These are phyloP conservation scores for Tetrapisispora namnaoensis DNA, from an alignment of 805 yeast species.

Conservation along the genomic window DNA sequence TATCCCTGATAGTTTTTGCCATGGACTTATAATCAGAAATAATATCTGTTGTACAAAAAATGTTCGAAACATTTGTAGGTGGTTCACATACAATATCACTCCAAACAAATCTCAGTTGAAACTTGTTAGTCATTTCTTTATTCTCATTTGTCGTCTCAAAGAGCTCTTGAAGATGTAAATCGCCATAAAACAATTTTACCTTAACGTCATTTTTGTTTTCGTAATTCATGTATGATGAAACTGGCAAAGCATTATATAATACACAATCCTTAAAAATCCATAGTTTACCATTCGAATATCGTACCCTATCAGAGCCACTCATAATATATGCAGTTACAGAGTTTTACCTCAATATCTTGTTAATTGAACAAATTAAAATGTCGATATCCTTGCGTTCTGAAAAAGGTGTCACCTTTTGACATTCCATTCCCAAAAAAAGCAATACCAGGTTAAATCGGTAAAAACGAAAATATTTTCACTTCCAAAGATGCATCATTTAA, in stretches of 20 bases:
- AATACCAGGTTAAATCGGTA: too few relatives aligned
- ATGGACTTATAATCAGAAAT: constrained; percentile 13
- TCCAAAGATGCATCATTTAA: too few relatives aligned
- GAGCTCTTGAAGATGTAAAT: constrained; percentile 13
- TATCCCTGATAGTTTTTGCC: constrained; percentile 8
- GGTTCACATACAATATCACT: background rate
- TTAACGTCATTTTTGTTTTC: constrained; percentile 6
- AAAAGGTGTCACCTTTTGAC: too few relatives aligned
- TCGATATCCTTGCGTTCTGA: too few relatives aligned
- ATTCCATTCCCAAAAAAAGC: too few relatives aligned
- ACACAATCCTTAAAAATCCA: constrained; percentile 9
- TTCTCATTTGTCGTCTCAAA: constrained; percentile 4
- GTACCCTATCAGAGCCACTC: background rate
- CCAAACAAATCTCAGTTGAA: constrained; percentile 11
- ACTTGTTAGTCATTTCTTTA: constrained; percentile 10
- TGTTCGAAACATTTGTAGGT: background rate
- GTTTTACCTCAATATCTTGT: background rate
- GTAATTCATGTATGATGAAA: constrained; percentile 5
- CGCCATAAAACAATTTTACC: constrained; percentile 14
- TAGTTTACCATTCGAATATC: constrained; percentile 2
- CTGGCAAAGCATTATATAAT: constrained; percentile 17
- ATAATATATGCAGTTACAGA: background rate
- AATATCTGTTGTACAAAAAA: constrained; percentile 12
- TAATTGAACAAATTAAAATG: too few relatives aligned
- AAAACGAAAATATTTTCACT: too few relatives aligned